Evolutionary conservation across 1,284 basidiomycete species (phyloP), one percentile per base, ranked within the genome.

Genomic region (Tausonia pullulans): DNA sequence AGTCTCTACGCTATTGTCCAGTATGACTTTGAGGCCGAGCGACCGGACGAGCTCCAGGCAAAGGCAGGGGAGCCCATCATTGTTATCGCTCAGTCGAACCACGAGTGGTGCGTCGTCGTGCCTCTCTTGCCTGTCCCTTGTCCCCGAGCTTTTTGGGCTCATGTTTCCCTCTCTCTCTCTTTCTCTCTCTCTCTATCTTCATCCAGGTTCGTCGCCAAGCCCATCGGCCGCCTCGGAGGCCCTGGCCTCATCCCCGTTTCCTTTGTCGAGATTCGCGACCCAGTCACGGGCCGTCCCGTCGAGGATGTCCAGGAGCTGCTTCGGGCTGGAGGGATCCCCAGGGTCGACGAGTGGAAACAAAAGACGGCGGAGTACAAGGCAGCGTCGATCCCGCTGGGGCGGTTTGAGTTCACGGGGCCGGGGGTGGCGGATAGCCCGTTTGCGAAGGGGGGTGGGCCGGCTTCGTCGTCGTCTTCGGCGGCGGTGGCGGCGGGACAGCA

Each of bases 341-440:
- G 86, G 69, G 93, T 98, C 11, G 95, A 98, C 74, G 94, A 98
- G 69, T 99, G 96, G 96, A 98, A 98, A 75, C 86, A 87, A 72
- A 88, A 90, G 62, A 91, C 97, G 79, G 84, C 93, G 65, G 88
- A 84, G 70, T 98, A 98, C 81, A 98, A 97, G 78, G 90, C 92
- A 69, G 93, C 88, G 72, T 92, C 90, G 72, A 98, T 98, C 72
- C 83, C 93, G 2, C 83, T 98, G 3, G 96, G 96, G 43, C 86
- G 90, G 55, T 83, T 98, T 71, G 93, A 97, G 68, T 81, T 86
- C 49, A 67, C 70, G 60, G 43, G 10, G 13, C 71, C 71, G 67
- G 69, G 68, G 39, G 71, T 74, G 41, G 62, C 69, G 48, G 73
- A 75, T 68, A 74, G 73, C 54, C 73, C 73, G n/a, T 75, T 57